Evolutionary conservation across 306 rosid genomes (phyloP), one percentile per base, ranked within the genome.

Genomic region (Trichosanthes cucumerina): DNA sequence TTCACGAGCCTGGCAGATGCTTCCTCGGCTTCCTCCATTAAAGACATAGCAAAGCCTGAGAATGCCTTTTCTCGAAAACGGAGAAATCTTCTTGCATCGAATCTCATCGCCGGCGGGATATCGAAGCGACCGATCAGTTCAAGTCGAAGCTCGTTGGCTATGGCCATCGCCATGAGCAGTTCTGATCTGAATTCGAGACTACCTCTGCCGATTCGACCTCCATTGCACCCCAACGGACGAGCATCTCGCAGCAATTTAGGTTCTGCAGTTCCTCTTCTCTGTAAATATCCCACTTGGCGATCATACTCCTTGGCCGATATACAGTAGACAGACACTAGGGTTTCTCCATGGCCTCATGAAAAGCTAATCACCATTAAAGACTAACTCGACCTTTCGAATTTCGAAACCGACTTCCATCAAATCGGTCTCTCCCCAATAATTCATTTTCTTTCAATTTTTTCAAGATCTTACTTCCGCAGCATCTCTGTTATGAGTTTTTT

Each of bases 1-100:
- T 95, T 85, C 91, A 92, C 98, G 50, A 86, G 90, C 86, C 82
- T 95, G 47, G 84, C 86, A 69, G 98, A 92, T 34, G 91, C 86
- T 7, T 79, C 88, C 49, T 86, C 87, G 50, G 79, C 78, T 15
- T 41, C 90, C 38, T 81, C 82, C 31, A 53, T 92, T 74, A 78
- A 87, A 75, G 95, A 90, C 21, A 85, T 95, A 59, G 95, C 82
- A 31, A 95, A 95, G 84, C 89, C 95, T 53, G 96, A 87, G 75
- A 90, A 92, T 68, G 95, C 88, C 14, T 91, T 87, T 78, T 90
- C 90, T 74, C 91, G 87, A 76, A 95, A 91, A 76, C 95, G 93
- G 41, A 92, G 90, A 89, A 89, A 92, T 75, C 41, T 87, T 11
- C 78, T 92, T 26, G 91, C 91, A 7, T 86, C 81, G 1, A 71